phyloP scores from a whole-genome alignment of 805 yeast genomes.

The Schizosaccharomyces octosporus region DNA sequence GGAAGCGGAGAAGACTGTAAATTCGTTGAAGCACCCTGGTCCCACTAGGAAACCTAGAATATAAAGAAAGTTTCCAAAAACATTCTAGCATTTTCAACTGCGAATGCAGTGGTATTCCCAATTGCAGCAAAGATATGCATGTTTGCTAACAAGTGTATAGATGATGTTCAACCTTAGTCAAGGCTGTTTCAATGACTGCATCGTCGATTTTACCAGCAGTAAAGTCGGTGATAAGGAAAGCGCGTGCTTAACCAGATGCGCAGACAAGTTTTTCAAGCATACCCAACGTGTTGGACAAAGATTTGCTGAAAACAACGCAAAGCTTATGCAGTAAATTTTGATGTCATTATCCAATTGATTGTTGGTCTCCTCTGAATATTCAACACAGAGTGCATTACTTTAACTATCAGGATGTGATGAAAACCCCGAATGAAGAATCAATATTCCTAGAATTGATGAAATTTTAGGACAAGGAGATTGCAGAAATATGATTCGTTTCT shows the following conservation, averaged over 20 bases:
- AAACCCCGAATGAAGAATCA: no score
- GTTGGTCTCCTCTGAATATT: no score
- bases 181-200: constrained; percentile 93
- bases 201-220: constrained; percentile 89
- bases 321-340: background rate
- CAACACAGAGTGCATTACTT: no score
- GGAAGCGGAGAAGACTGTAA: no score
- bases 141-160: constrained; percentile 6
- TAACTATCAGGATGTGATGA: no score
- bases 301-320: constrained; percentile 17
- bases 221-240: constrained; percentile 66
- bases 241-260: constrained; percentile 67
- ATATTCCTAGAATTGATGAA: no score
- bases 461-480: no score
- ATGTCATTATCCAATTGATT: no score
- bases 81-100: background rate
- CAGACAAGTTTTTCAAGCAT: constrained; percentile 93
- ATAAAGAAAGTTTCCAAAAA: background rate
- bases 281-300: constrained; percentile 95
- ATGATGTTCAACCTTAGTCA: constrained; percentile 82
- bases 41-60: background rate
- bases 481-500: no score
- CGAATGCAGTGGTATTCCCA: background rate
- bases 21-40: no score
- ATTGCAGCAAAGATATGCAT: background rate